These are phyloP conservation scores for Fusarium buxicola DNA, from an alignment of 2,329 filamentous ascomycete genomes.

Conservation along the genomic window DNA sequence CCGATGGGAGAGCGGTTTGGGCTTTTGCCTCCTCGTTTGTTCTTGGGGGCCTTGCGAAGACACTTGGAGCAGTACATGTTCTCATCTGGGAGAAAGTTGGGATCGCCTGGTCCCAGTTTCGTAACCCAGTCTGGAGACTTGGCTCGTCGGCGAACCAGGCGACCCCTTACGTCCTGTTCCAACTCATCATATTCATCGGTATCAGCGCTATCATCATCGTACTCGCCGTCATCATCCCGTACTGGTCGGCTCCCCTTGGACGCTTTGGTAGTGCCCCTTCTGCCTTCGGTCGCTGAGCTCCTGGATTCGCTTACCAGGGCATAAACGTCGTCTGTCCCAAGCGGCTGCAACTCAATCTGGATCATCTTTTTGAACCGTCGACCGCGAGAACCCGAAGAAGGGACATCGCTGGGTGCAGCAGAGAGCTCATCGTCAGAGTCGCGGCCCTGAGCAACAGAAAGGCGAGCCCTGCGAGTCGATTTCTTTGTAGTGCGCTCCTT, in stretches of 20 bases:
- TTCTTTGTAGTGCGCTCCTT: neutral
- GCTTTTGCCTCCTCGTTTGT: constrained; percentile 35
- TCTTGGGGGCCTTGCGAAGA: constrained; percentile 47
- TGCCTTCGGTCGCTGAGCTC: constrained; percentile 7
- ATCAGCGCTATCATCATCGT: constrained; percentile 14
- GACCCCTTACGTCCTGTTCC: neutral
- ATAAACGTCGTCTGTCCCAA: neutral
- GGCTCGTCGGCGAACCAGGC: constrained; percentile 14
- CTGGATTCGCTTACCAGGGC: constrained; percentile 8
- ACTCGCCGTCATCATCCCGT: constrained; percentile 12
- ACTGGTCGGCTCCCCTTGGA: neutral
- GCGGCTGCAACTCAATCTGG: neutral
- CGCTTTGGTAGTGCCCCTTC: constrained; percentile 10
- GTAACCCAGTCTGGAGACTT: constrained; percentile 45
- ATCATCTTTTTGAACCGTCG: neutral
- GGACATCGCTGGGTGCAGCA: constrained; percentile 6
- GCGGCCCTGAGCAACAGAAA: neutral
- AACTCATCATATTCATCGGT: constrained; percentile 14
- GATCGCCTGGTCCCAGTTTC: constrained; percentile 39
- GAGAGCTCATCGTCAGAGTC: constrained; percentile 10
- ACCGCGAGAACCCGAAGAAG: neutral
- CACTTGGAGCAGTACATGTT: constrained; percentile 51
- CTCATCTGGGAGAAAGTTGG: constrained; percentile 41
- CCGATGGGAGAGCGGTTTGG: constrained; percentile 26
- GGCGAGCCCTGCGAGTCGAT: neutral